phyloP scores from a whole-genome alignment of 2,329 filamentous ascomycete species.

The Penicillium sp. region DNA sequence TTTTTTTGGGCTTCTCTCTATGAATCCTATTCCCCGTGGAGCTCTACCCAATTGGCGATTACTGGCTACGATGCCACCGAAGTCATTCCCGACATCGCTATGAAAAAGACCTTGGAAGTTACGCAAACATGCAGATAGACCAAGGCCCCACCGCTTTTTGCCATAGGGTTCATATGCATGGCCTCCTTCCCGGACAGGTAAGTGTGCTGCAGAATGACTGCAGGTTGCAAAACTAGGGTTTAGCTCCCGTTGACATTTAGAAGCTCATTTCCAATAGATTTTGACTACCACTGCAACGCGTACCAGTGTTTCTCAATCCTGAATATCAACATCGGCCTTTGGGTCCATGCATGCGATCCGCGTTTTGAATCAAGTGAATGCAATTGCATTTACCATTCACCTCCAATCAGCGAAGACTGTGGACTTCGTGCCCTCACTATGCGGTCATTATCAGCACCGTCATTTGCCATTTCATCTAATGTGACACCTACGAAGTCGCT shows the following conservation, averaged over 20 bases:
- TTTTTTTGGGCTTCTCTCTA: no score
- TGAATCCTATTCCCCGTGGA: conserved; percentile 1
- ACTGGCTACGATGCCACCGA: neutral
- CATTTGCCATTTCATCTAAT: conserved; percentile 9
- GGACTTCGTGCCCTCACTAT: conserved; percentile 7
- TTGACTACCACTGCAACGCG: conserved; percentile 8
- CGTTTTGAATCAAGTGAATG: conserved; percentile 8
- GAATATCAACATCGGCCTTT: conserved; percentile 11
- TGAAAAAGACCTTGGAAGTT: neutral
- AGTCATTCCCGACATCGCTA: neutral
- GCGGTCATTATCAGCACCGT: conserved; percentile 1
- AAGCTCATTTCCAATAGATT: conserved; percentile 14
- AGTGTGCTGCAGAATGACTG: conserved; percentile 11
- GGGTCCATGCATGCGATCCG: conserved; percentile 11
- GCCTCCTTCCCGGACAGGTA: conserved; percentile 8
- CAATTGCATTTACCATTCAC: neutral
- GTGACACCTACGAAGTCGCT: conserved; percentile 1
- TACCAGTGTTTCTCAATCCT: conserved; percentile 9
- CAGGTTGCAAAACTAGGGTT: conserved; percentile 8
- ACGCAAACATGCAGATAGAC: conserved; percentile 6
- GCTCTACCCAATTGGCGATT: conserved; percentile 8
- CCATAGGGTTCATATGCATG: neutral
- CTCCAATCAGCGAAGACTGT: conserved; percentile 11
- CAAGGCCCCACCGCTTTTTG: neutral
- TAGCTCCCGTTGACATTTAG: conserved; percentile 5